Base-by-base conservation (phyloP, 306 rosid genomes). In the Citrullus amarus region DNA sequence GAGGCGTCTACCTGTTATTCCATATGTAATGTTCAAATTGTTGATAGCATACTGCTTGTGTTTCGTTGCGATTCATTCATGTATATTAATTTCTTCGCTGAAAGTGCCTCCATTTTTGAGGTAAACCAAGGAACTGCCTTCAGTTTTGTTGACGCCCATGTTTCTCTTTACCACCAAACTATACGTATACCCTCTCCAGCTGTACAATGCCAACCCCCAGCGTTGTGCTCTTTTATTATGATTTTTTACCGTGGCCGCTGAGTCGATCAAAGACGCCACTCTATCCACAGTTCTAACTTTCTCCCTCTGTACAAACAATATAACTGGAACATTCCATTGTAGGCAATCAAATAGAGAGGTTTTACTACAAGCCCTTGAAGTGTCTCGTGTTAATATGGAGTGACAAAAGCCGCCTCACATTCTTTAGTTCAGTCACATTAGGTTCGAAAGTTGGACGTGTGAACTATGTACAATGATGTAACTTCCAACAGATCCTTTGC, bases 241-340 rank as follows among this genome's bases (percentile, higher is more conserved):
- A 68, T 68, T 28, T 68, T 28, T 67, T 7, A 67, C 74, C 15
- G 53, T 10, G 18, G 55, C 48, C 3, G 75, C 55, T 28, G 25
- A n/a, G 75, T 68, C 28, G 2, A 68, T 43, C 75, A 68, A 46
- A 68, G 25, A 17, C 34, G 17, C 34, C 54, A n/a, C 75, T 68
- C 48, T 43, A 5, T 43, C 32, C 25, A 15, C 77, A 72, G 77
- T 22, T 70, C 76, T 46, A 70, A 70, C 57, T 12, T 22, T n/a
- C n/a, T n/a, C n/a, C n/a, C n/a, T n/a, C n/a, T 72, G 77, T 50
- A 72, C 60, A 72, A 72, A 72, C 18, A 72, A 32, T 69, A 69
- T 30, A 50, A 15, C 44, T 16, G 43, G 7, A 50, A 50, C 77
- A 48, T 72, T 50, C 14, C 3, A 28, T 50, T 28, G 20, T 41